Percentiles rank a stretch among this genome's conserved stretches.
phyloP scores from a whole-genome alignment of 371 early-diverging fungal genomes.

The Sporodiniella umbellata region DNA sequence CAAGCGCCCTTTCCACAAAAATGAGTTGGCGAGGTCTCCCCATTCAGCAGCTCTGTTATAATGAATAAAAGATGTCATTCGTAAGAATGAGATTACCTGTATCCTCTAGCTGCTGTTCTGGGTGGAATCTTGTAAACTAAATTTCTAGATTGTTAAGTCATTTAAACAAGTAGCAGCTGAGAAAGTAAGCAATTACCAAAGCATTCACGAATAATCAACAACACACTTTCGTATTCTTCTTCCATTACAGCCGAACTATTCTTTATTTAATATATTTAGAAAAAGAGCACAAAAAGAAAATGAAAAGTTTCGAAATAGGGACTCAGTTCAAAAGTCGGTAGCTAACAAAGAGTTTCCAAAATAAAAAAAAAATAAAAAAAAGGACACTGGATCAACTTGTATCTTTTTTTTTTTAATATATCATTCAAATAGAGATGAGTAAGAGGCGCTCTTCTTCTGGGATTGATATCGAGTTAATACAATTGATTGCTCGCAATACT shows the following conservation, averaged over 20 bases:
- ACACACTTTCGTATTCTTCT: slow-evolving; percentile 75
- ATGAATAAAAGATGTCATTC: not conserved
- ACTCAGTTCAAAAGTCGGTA: no score
- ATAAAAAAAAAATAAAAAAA: not conserved
- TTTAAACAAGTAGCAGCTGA: no score
- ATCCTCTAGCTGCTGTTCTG: slow-evolving; percentile 68
- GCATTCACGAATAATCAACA: slow-evolving; percentile 80
- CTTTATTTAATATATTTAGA: not conserved
- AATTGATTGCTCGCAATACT: slow-evolving; percentile 54
- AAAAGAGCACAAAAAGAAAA: not conserved
- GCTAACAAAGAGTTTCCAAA: no score
- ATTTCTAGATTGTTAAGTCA: not conserved
- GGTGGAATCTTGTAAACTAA: slow-evolving; percentile 82
- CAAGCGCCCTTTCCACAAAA: slow-evolving; percentile 84
- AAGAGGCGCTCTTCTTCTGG: slow-evolving; percentile 45
- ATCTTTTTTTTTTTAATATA: no score
- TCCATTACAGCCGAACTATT: no score
- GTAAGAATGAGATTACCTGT: slow-evolving; percentile 48
- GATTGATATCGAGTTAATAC: slow-evolving; percentile 78
- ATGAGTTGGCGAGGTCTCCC: slow-evolving; percentile 69
- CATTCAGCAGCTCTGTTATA: slow-evolving; percentile 77
- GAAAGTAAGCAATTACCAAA: no score
- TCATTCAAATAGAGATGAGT: not conserved
- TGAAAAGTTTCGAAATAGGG: not conserved
- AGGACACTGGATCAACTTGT: not conserved